Conservation (phyloP, 2,329 filamentous ascomycete species). For the Coniochaeta sp. region DNA sequence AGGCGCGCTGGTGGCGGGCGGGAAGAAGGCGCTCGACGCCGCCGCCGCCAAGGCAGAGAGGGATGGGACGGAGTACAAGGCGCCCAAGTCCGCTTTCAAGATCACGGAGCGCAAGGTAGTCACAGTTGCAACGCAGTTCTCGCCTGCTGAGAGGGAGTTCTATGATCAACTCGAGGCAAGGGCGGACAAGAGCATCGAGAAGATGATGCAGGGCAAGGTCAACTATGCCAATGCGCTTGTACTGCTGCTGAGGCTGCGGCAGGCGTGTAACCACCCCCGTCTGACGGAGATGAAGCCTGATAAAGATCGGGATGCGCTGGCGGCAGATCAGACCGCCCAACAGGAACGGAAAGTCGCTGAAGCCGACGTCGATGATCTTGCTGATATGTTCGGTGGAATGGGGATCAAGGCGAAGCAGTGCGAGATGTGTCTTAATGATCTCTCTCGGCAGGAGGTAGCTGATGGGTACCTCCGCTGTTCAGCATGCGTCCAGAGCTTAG, state of each 20-base stretch:
- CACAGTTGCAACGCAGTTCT: conserved; percentile 72
- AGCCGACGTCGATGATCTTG: conserved; percentile 72
- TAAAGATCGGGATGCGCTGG: conserved; percentile 79
- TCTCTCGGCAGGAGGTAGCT: conserved; percentile 48
- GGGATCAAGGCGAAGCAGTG: conserved; percentile 73
- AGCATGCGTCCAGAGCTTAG: conserved; percentile 70
- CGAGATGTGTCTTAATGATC: conserved; percentile 70
- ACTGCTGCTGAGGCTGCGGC: conserved; percentile 79
- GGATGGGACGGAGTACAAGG: conserved; percentile 35
- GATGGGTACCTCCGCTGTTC: conserved; percentile 44
- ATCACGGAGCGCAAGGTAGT: conserved; percentile 89
- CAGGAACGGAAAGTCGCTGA: conserved; percentile 44
- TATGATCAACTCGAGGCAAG: conserved; percentile 78
- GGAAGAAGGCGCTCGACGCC: conserved; percentile 44
- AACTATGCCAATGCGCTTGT: conserved; percentile 95
- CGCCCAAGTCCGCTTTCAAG: conserved; percentile 65
- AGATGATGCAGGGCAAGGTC: conserved; percentile 76
- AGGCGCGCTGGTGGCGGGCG: conserved; percentile 70
- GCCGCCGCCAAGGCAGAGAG: conserved; percentile 34
- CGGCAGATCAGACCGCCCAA: conserved; percentile 49
- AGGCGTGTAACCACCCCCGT: conserved; percentile 91
- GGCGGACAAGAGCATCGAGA: conserved; percentile 78
- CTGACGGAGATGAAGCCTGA: conserved; percentile 79
- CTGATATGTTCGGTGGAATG: conserved; percentile 79
- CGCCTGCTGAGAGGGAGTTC: conserved; percentile 72